Conservation (phyloP, 2,329 filamentous ascomycete genomes). For the Ophiostoma montium region DNA sequence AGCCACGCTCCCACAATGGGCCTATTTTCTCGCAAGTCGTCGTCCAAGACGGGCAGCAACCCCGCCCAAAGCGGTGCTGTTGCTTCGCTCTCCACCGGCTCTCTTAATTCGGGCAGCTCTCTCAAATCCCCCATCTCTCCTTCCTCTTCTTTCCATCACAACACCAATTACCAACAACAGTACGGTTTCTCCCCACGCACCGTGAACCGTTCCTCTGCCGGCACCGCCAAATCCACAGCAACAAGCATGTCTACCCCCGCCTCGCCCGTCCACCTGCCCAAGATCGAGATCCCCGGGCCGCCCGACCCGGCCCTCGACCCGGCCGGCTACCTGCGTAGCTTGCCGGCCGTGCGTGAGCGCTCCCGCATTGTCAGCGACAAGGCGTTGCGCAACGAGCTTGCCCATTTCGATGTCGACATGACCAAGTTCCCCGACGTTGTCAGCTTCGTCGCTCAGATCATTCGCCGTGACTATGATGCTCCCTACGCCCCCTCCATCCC, state of each 20-base stretch:
- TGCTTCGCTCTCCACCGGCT: constrained; percentile 30
- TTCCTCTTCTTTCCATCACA: constrained; percentile 5
- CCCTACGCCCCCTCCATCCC: constrained; percentile 50
- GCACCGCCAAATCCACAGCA: constrained; percentile 23
- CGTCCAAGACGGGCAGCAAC: constrained; percentile 21
- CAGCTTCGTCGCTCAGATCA: constrained; percentile 78
- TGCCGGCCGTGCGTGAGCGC: constrained; percentile 75
- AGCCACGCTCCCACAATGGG: constrained; percentile 27
- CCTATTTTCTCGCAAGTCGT: constrained; percentile 40
- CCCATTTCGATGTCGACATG: constrained; percentile 83
- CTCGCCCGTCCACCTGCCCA: constrained; percentile 44
- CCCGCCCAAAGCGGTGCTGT: constrained; percentile 22
- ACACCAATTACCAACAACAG: constrained; percentile 17
- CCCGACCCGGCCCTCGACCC: constrained; percentile 83
- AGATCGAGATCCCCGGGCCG: constrained; percentile 67
- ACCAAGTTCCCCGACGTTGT: constrained; percentile 72
- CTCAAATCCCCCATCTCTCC: constrained; percentile 23
- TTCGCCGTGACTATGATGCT: constrained; percentile 53
- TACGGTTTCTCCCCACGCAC: constrained; percentile 23
- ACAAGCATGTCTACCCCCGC: constrained; percentile 9
- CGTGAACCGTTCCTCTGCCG: constrained; percentile 36
- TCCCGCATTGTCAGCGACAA: constrained; percentile 60
- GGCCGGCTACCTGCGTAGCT: constrained; percentile 77
- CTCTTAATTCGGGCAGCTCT: constrained; percentile 37
- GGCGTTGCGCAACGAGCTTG: constrained; percentile 61